Evolutionary conservation across 2,329 filamentous ascomycete genomes (phyloP).

Genomic region (Neurospora sp.): DNA sequence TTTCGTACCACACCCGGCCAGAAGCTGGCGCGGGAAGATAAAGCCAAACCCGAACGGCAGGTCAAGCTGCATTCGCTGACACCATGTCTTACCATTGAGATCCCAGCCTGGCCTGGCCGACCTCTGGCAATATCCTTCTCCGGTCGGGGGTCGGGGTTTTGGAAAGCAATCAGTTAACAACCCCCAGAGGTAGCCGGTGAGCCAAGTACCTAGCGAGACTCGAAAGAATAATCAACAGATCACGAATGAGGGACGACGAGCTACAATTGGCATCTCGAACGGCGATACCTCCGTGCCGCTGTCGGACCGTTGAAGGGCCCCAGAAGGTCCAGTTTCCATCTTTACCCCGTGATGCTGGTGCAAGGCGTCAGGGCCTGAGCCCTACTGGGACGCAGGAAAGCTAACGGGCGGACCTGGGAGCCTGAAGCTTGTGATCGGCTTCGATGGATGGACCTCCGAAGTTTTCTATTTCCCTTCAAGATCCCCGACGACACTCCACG

Average conservation of each 20-base stretch:
- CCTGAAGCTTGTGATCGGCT: neutral
- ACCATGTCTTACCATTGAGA: conserved; percentile 3
- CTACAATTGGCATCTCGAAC: neutral
- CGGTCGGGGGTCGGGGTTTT: neutral
- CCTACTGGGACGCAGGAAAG: neutral
- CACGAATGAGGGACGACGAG: neutral
- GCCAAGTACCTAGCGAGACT: neutral
- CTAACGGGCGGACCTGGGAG: neutral
- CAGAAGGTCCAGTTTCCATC: neutral
- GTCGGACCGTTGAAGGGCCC: neutral
- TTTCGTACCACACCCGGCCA: conserved; percentile 20
- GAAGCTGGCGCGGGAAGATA: conserved; percentile 21
- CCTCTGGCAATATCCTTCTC: neutral
- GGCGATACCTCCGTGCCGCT: neutral
- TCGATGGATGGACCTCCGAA: neutral
- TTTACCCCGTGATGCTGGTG: neutral
- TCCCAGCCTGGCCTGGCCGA: neutral
- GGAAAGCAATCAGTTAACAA: neutral
- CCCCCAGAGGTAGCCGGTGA: neutral
- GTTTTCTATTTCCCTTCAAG: neutral
- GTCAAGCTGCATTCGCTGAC: neutral
- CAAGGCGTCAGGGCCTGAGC: neutral
- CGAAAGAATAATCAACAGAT: neutral
- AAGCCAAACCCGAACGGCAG: conserved; percentile 19
- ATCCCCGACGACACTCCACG: neutral